Evolutionary conservation across 176 grass and related monocot species (phyloP), one percentile per base, ranked within the genome.

Genomic region (Triticum monococcum): DNA sequence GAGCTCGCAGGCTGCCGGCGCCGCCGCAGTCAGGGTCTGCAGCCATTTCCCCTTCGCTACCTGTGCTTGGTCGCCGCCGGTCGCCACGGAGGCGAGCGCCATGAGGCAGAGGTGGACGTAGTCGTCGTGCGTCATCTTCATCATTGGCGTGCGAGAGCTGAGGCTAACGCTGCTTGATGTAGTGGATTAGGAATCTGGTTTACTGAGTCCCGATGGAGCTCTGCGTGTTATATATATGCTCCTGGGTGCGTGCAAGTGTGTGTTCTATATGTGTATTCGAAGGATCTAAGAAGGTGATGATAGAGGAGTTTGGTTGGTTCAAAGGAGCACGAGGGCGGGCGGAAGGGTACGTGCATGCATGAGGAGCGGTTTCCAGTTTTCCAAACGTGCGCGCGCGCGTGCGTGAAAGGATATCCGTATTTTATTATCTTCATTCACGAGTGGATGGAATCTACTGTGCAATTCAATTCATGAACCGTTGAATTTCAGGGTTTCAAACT

Each of bases 91-190:
- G 24, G 90, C 81, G 74, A 95, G 68, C 50, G 89, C 89, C 67
- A 80, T 84, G 83, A 92, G 80, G 52, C 90, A 90, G 1, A 95
- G 86, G 30, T 88, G 82, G 74, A 95, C 88, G 75, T 86, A 92
- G 85, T 92, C 90, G 28, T 95, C 88, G 66, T 88, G 82, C 22
- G 82, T 85, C 84, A 89, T 85, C 43, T 79, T 54, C 20, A 61
- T 81, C 50, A 31, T 80, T 80, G 32, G 43, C 52, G 43, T 59
- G 45, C 45, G 25, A 9, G 8, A 17, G n/a, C 2, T 43, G 43
- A 74, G 35, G 31, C 20, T 57, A 57, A 18, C 18, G 30, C 25
- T 57, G 31, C 30, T 83, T 36, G 67, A 38, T 72, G 3, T 68
- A 3, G 20, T 68, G 32, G 36, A 17, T 46, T 22, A 14, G 24